These are phyloP conservation scores for Penicillium maclennaniae DNA, from an alignment of 495 filamentous ascomycete genomes.

Conservation along the genomic window DNA sequence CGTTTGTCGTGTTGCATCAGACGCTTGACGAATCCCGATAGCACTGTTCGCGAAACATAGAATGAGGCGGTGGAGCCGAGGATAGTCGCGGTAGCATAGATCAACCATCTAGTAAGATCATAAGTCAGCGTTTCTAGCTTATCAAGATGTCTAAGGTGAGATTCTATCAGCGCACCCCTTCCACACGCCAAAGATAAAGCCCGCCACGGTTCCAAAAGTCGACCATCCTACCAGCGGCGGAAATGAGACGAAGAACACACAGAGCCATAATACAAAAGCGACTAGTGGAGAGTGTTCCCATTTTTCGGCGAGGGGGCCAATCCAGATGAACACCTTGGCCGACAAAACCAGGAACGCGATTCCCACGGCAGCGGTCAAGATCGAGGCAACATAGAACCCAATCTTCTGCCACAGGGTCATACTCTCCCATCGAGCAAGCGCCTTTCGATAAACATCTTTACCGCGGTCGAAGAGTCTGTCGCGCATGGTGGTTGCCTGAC, in stretches of 20 bases:
- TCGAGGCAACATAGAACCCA: slow-evolving; percentile 47
- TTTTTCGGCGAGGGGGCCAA: slow-evolving; percentile 64
- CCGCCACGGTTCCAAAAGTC: slow-evolving; percentile 76
- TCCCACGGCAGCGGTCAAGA: slow-evolving; percentile 48
- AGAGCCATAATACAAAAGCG: slow-evolving; percentile 74
- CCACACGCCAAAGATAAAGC: slow-evolving; percentile 93
- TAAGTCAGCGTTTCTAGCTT: slow-evolving; percentile 1
- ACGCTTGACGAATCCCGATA: slow-evolving; percentile 71
- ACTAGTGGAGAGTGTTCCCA: slow-evolving; percentile 68
- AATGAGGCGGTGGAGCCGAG: slow-evolving; percentile 75
- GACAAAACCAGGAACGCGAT: slow-evolving; percentile 72
- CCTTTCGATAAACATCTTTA: slow-evolving; percentile 20
- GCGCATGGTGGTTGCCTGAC: slow-evolving; percentile 31
- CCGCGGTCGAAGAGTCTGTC: slow-evolving; percentile 45
- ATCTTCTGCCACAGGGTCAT: slow-evolving; percentile 61
- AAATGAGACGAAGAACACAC: slow-evolving; percentile 77
- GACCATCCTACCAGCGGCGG: slow-evolving; percentile 91
- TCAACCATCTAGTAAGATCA: slow-evolving; percentile 59
- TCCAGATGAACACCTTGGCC: slow-evolving; percentile 67
- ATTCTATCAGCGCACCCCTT: slow-evolving; percentile 55
- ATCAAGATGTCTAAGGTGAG: not conserved
- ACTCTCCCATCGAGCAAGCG: slow-evolving; percentile 41
- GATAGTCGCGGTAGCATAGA: slow-evolving; percentile 75
- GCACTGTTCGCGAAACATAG: slow-evolving; percentile 69
- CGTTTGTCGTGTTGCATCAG: slow-evolving; percentile 79